Evolutionary conservation across 202 grass and related monocot species (phyloP).

Genomic region (Dendrocalamus latiflorus): DNA sequence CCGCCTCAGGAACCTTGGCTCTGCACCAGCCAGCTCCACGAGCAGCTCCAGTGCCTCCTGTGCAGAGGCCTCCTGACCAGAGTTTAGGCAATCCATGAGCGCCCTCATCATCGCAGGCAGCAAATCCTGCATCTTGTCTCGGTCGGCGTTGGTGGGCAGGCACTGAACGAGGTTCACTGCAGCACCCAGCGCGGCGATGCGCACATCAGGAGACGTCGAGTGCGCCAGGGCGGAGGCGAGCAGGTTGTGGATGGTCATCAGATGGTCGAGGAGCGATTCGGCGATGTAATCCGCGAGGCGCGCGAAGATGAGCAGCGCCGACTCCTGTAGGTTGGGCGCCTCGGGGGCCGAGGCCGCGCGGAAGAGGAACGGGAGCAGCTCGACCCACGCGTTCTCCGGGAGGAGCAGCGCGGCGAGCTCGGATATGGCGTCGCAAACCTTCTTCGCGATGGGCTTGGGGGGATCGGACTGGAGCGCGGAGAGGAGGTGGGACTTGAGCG

Average conservation of each 20-base stretch:
- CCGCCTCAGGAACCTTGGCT: constrained; percentile 77
- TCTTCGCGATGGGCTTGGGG: constrained; percentile 70
- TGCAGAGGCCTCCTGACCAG: constrained; percentile 70
- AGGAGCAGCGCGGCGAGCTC: constrained; percentile 73
- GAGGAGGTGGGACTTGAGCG: constrained; percentile 64
- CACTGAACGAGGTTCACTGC: constrained; percentile 82
- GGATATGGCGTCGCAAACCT: constrained; percentile 81
- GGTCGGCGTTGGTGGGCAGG: constrained; percentile 58
- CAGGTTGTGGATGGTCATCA: constrained; percentile 76
- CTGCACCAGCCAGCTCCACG: constrained; percentile 74
- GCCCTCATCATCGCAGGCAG: constrained; percentile 95
- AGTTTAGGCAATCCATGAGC: constrained; percentile 83
- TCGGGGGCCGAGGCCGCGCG: constrained; percentile 51
- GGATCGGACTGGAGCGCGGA: constrained; percentile 59
- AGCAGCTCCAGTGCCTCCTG: constrained; percentile 95
- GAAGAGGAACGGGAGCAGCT: constrained; percentile 92
- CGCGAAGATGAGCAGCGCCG: constrained; percentile 75
- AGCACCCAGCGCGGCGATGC: constrained; percentile 62
- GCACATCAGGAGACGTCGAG: constrained; percentile 68
- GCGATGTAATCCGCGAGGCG: constrained; percentile 77
- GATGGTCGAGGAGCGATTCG: constrained; percentile 60
- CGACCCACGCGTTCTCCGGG: constrained; percentile 64
- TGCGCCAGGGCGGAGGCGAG: constrained; percentile 66
- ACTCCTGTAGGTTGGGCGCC: constrained; percentile 70
- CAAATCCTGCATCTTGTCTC: constrained; percentile 83